These are phyloP conservation scores for Dicorynia guianensis DNA, from an alignment of 306 rosid species.

Conservation along the genomic window DNA sequence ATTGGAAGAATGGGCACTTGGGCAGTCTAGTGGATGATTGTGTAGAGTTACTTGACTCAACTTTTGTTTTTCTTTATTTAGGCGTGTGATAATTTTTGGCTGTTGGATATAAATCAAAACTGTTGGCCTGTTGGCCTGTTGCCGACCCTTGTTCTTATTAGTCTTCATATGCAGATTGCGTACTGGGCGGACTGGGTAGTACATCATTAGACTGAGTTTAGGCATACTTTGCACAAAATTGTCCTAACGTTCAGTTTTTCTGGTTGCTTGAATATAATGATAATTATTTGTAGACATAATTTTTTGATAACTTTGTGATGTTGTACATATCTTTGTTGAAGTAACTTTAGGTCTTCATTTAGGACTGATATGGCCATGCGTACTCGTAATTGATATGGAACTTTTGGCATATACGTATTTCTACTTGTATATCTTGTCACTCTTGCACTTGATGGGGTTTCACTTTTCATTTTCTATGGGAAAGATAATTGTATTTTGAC, in stretches of 20 bases:
- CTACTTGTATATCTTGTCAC: slow-evolving; percentile 8
- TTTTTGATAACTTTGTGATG: background rate
- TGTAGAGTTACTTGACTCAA: background rate
- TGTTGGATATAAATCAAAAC: slow-evolving; percentile 25
- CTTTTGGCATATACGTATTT: slow-evolving; percentile 16
- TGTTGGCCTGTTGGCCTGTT: slow-evolving; percentile 40
- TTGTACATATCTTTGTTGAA: slow-evolving; percentile 33
- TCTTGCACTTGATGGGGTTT: slow-evolving; percentile 31
- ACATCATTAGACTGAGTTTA: slow-evolving; percentile 31
- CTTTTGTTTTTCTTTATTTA: slow-evolving; percentile 9
- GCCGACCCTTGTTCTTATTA: slow-evolving; percentile 1
- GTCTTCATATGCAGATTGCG: slow-evolving; percentile 20
- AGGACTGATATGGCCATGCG: background rate
- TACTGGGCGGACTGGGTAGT: slow-evolving; percentile 13
- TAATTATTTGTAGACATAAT: slow-evolving; percentile 33
- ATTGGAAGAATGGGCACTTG: slow-evolving; percentile 8
- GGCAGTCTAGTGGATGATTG: background rate
- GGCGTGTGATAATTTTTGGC: slow-evolving; percentile 25
- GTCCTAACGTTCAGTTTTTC: slow-evolving; percentile 39
- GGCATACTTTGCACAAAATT: slow-evolving; percentile 26
- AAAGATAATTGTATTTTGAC: background rate
- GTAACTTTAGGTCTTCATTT: slow-evolving; percentile 29
- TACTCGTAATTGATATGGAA: slow-evolving; percentile 1
- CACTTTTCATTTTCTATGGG: background rate
- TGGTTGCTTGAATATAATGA: slow-evolving; percentile 29